A percentile compares a stretch with the other conserved stretches of the same genome.
Evolutionary conservation across 495 filamentous ascomycete genomes (phyloP).

Genomic region (Aspergillus incahuasiensis): DNA sequence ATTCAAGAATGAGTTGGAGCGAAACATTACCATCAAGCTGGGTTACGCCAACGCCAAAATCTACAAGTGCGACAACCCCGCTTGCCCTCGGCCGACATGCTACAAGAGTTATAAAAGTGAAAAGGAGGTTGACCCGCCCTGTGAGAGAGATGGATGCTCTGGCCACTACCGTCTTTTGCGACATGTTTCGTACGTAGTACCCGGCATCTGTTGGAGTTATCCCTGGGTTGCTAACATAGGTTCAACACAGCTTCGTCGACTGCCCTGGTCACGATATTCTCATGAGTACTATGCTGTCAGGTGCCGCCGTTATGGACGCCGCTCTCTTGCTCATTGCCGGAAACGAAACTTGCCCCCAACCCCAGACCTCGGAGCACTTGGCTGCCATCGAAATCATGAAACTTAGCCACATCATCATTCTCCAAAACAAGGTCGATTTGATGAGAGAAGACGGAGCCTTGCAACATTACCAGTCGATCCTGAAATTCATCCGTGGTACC

Average conservation of each 20-base stretch:
- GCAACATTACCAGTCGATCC: conserved; percentile 89
- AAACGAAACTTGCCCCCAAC: conserved; percentile 97
- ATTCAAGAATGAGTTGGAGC: conserved; percentile 98
- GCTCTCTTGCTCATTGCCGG: conserved; percentile 94
- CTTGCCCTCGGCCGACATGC: conserved; percentile 90
- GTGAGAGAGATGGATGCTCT: conserved; percentile 84
- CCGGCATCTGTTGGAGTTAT: background rate
- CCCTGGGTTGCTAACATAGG: conserved; percentile 1
- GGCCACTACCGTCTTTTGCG: conserved; percentile 80
- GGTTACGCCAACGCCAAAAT: conserved; percentile 99
- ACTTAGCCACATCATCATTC: conserved; percentile 94
- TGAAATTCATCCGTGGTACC: conserved; percentile 96
- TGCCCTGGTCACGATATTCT: conserved; percentile 99
- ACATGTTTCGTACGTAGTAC: conserved; percentile 73
- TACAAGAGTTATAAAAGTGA: conserved; percentile 97
- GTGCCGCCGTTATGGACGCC: conserved; percentile 98
- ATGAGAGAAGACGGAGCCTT: conserved; percentile 91
- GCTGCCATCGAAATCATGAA: conserved; percentile 99
- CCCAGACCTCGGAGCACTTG: conserved; percentile 98
- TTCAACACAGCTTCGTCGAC: conserved; percentile 66
- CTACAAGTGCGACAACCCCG: conserved; percentile 93
- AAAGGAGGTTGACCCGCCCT: conserved; percentile 93
- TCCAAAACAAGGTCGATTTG: conserved; percentile 98
- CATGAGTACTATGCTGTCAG: conserved; percentile 99
- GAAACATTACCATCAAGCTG: conserved; percentile 99